Base-by-base conservation (phyloP, 2,329 filamentous ascomycete genomes). In the Phoma herbarum region DNA sequence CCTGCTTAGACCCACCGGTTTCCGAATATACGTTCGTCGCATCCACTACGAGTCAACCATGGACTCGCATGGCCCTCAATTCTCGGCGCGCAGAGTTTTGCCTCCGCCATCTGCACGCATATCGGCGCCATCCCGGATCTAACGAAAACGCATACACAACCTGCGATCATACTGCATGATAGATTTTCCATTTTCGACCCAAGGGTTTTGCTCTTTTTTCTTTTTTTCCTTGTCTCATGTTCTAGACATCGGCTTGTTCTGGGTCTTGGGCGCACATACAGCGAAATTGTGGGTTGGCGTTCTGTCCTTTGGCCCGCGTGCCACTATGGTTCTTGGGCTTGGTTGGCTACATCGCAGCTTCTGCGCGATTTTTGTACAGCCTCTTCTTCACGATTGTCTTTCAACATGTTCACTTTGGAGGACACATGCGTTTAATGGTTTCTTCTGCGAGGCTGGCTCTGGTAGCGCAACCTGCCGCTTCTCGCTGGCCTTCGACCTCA, bases 101-200 rank as follows among this genome's bases (percentile, higher is more conserved):
- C 65, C 70, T 68, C 65, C 66, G 70, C 67, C 73, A 73, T 74
- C 68, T 75, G 71, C 61, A 74, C 68, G 66, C 72, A 74, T 70
- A 68, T 71, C 61, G 68, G 72, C 71, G 69, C 69, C 69, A 48
- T 61, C 65, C 66, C 61, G 67, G 72, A 75, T 76, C 67, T 75
- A 59, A 75, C 61, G 72, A 76, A 75, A 76, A 70, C 62, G 67
- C 69, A 72, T 59, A 67, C 67, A 52, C 49, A 66, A 63, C 65
- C 67, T 71, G 71, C 70, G 68, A 72, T 65, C 67, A 74, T 75
- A 62, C 69, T 75, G 74, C 74, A 77, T 74, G 70, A 75, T 77
- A 77, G 75, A 77, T 70, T 76, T 75, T 63, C 53, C 68, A 50
- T 42, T 25, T 52, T 50, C 39, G 29, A 39, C 45, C 39, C 25